Evolutionary conservation across 2,329 filamentous ascomycete species (phyloP), one percentile per base, ranked within the genome.

Genomic region (Aspergillus sp.): DNA sequence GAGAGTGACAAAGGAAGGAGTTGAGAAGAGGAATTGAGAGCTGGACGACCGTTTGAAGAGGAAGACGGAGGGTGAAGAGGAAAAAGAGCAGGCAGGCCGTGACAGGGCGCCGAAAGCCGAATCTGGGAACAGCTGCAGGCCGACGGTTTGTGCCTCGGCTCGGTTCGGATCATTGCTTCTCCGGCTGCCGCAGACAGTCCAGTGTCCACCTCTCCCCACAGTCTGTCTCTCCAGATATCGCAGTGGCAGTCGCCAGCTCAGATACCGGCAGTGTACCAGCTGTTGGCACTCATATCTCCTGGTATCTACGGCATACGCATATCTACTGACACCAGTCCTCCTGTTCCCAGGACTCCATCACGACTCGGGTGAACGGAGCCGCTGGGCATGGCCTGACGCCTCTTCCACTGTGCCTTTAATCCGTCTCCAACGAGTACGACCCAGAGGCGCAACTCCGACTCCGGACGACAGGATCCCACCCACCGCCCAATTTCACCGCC

Each of bases 61-160:
- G 56, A 43, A 57, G 15, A 51, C 35, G 53, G 52, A 53, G 33
- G 50, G 27, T 23, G 15, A 41, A 6, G 40, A 14, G 31, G 33
- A 37, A 37, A 19, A 31, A 27, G 40, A 48, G 31, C 25, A 19
- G 25, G 11, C 25, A 37, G 44, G 15, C 35, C 48, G 33, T 52
- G 43, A 35, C 21, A 11, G 33, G n/a, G 33, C 23, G 5, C 27
- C 51, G 40, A 39, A 54, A 55, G 51, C 56, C 56, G 56, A 54
- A 59, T 23, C 25, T 57, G 46, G 43, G 31, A 51, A 17, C 46
- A 44, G 23, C 52, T 40, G 33, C 19, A 49, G 43, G 52, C 49
- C 46, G 52, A 55, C 49, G 51, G 27, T 27, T 46, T 33, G 31
- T 47, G 66, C 68, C 68, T 68, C 66, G 68, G 68, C 66, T 70